Conservation (phyloP, 2,329 filamentous ascomycete genomes). For the Tolypocladium tropicale region DNA sequence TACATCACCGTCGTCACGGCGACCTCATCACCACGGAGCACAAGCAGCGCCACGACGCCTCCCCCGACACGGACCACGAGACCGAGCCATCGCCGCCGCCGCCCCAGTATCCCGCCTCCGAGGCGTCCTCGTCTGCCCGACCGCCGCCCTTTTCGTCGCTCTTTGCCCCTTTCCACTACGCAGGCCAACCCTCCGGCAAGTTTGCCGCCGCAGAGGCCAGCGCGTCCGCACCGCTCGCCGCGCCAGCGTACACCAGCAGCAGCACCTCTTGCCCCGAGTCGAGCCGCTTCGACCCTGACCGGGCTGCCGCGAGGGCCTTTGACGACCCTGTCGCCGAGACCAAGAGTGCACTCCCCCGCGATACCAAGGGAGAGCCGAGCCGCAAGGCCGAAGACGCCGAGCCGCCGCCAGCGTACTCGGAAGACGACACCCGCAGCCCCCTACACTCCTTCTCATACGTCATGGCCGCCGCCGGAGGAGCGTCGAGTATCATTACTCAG, state of each 20-base stretch:
- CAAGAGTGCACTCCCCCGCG: constrained; percentile 72
- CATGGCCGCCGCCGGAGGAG: constrained; percentile 95
- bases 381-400: constrained; percentile 77
- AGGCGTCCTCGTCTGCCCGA: constrained; percentile 39
- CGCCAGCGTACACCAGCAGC: constrained; percentile 42
- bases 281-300: constrained; percentile 24
- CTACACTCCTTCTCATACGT: constrained; percentile 89
- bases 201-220: constrained; percentile 18
- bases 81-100: constrained; percentile 44
- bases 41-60: constrained; percentile 6
- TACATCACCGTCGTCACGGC: constrained; percentile 11
- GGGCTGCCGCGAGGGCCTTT: constrained; percentile 27
- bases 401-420: constrained; percentile 90
- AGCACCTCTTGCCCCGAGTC: constrained; percentile 24
- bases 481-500: constrained; percentile 98
- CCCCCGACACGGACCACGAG: constrained; percentile 12
- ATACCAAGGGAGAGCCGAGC: constrained; percentile 66
- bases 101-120: constrained; percentile 47
- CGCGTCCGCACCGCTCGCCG: constrained; percentile 21
- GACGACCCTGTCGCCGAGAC: constrained; percentile 57
- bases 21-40: constrained; percentile 12
- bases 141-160: constrained; percentile 53
- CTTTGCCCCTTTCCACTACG: constrained; percentile 32
- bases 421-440: constrained; percentile 88
- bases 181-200: constrained; percentile 23